Base-by-base conservation (phyloP, 2,329 filamentous ascomycete species). In the Sporothrix globosa region DNA sequence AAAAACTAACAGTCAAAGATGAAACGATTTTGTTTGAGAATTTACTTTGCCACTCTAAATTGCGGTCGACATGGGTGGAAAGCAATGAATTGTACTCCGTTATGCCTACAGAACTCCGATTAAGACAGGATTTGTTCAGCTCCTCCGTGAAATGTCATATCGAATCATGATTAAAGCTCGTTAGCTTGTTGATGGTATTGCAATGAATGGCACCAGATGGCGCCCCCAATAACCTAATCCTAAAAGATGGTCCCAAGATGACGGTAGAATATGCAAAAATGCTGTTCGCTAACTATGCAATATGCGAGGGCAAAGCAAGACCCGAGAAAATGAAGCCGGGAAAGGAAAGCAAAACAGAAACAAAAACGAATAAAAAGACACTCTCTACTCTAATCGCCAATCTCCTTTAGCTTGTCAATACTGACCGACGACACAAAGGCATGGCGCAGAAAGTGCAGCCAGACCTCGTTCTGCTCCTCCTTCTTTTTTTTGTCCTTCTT, bases 341-440 rank as follows among this genome's bases (percentile, higher is more conserved):
- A 44, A 44, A 44, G 14, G 13, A 48, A 30, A 46, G 4, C 9
- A 56, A 46, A 21, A 19, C 19, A 39, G 27, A 21, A 48, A n/a
- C n/a, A 14, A 54, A 13, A 48, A 44, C 13, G 3, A 19, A 53
- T 0, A 46, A 5, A 24, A 65, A 24, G 56, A 66, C 4, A 27
- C 34, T 44, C 34, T 24, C 27, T 46, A 61, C 7, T 50, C 39
- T 56, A 50, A 6, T 5, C 65, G 65, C 56, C 53, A 13, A 72
- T 56, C 74, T 84, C 80, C 76, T 85, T 81, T 48, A 96, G 83
- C 53, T 95, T 88, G 66, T 90, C 84, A 69, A 87, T 82, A 67
- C 88, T 85, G 75, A 91, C 81, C 3, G 90, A 93, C 52, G 89
- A 87, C 27, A 97, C 91, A 81, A 96, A 97, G 0, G 93, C 93